Percentiles rank a stretch among this genome's conserved stretches.
Conservation (phyloP, 441 rosid species). For the Populus hybrid region DNA sequence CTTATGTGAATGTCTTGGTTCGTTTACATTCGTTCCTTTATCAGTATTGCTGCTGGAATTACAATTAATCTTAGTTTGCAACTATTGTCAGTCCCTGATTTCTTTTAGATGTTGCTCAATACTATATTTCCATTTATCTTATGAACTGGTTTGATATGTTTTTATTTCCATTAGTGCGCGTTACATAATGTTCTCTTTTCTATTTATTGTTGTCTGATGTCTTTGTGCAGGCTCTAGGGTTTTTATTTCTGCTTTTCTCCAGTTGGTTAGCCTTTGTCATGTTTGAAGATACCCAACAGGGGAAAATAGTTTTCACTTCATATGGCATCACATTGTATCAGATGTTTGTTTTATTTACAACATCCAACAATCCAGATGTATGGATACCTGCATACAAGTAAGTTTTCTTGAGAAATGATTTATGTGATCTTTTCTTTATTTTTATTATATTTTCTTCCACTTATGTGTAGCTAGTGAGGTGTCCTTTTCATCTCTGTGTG, state of each 20-base stretch:
- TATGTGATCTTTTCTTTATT: slow-evolving; percentile 1
- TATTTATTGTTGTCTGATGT: slow-evolving; percentile 24
- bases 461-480: not conserved
- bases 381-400: slow-evolving; percentile 99
- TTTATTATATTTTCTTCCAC: not conserved
- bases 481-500: not conserved
- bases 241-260: slow-evolving; percentile 80
- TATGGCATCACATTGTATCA: slow-evolving; percentile 79
- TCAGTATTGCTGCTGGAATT: slow-evolving; percentile 5
- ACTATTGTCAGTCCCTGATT: not conserved
- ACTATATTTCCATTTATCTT: slow-evolving; percentile 1
- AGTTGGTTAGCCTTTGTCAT: slow-evolving; percentile 97
- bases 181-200: slow-evolving; percentile 4
- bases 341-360: slow-evolving; percentile 91
- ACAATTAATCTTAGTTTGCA: slow-evolving; percentile 8
- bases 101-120: not conserved
- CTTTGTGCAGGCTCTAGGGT: slow-evolving; percentile 75
- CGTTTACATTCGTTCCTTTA: slow-evolving; percentile 33
- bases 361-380: slow-evolving; percentile 98
- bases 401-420: slow-evolving; percentile 30
- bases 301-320: slow-evolving; percentile 66
- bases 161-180: slow-evolving; percentile 1
- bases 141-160: not conserved
- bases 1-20: slow-evolving; percentile 87
- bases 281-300: slow-evolving; percentile 92